A percentile compares a stretch with the other conserved stretches of the same genome.
These are phyloP conservation scores for Metrosideros polymorpha DNA, from an alignment of 441 rosid genomes.

Conservation along the genomic window DNA sequence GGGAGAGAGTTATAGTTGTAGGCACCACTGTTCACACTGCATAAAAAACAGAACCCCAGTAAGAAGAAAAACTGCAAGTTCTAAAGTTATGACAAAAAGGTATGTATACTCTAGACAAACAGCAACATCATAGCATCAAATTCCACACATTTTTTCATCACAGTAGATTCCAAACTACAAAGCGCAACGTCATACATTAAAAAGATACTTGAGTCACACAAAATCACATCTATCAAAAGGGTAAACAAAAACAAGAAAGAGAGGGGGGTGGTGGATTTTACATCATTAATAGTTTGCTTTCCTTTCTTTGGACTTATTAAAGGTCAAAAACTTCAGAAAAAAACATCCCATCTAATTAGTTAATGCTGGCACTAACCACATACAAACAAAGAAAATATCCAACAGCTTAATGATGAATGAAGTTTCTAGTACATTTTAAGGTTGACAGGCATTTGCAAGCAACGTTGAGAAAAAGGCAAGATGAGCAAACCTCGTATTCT, in stretches of 20 bases:
- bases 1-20: slow-evolving; percentile 63
- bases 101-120: background rate
- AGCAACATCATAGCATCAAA: background rate
- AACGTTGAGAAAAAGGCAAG: background rate
- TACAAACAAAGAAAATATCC: background rate
- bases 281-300: background rate
- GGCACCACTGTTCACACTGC: slow-evolving; percentile 53
- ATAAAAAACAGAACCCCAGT: background rate
- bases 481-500: slow-evolving; percentile 39
- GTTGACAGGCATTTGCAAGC: background rate
- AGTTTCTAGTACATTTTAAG: background rate
- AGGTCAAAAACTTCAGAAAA: background rate
- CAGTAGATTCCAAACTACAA: background rate
- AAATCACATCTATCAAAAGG: background rate
- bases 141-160: background rate
- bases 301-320: background rate
- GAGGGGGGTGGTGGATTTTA: background rate
- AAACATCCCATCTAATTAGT: background rate
- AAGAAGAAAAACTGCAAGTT: background rate
- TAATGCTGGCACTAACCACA: background rate
- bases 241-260: background rate
- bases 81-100: background rate
- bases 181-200: background rate
- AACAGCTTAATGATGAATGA: background rate
- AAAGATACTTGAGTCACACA: background rate